Evolutionary conservation across 176 grass and related monocot species (phyloP), one percentile per base, ranked within the genome.

Genomic region (Avena atlantica): DNA sequence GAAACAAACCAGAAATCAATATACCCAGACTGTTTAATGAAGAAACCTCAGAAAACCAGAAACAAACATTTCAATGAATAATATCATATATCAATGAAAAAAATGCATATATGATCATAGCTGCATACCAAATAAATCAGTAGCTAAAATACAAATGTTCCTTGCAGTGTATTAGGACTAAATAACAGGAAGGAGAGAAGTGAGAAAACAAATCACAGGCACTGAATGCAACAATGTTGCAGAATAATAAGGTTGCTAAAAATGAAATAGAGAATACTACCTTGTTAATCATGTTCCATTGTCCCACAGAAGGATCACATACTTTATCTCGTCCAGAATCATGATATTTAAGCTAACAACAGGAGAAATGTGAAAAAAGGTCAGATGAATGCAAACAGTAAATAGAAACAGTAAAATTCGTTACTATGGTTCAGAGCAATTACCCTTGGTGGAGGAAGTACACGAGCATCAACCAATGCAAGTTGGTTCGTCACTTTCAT

Each of bases 221-320:
- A 40, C 20, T 44, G 19, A 44, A 42, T 11, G 0, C 36, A 73
- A 59, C 9, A 12, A 19, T 52, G 63, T 9, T n/a, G 23, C 5
- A 7, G 16, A 63, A 24, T 50, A 81, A 34, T 23, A 9, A 51
- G 3, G 16, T 52, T 49, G 15, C 25, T 67, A 13, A 48, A 12
- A 76, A 71, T 16, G 55, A 48, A 87, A 13, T 23, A 78, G 10
- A 79, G 60, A 13, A 86, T 20, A 77, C 15, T 87, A 93, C 93
- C 93, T 95, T 94, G 58, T 89, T 92, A 24, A 91, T 94, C 96
- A 95, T 95, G 67, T 98, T 98, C 96, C 96, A 95, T 58, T 94
- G 93, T 72, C 96, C 96, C 12, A 94, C 52, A 15, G 9, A 47
- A 84, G 96, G 96, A 81, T 21, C 69, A 57, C 93, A 94, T 2